Percentiles rank a stretch among this genome's conserved stretches.
These are phyloP conservation scores for Aspergillus chevalieri DNA, from an alignment of 2,329 filamentous ascomycete genomes.

Conservation along the genomic window DNA sequence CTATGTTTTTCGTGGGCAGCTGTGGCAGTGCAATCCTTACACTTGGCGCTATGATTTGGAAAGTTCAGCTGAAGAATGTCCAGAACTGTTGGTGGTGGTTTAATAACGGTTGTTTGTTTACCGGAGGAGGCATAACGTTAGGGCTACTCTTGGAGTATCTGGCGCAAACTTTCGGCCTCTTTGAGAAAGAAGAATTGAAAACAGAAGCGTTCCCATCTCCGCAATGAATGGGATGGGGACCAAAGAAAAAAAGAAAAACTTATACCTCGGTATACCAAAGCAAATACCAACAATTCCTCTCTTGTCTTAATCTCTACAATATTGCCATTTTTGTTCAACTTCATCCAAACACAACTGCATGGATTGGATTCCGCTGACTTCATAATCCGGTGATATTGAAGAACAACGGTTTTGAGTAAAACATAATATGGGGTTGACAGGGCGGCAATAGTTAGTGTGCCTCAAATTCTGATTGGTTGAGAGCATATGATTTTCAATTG, in stretches of 20 bases:
- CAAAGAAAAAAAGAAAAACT: not conserved
- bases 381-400: not conserved
- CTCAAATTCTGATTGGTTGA: not conserved
- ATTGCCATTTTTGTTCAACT: too few species aligned
- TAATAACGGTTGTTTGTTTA: constrained; percentile 56
- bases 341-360: too few species aligned
- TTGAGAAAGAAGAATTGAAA: constrained; percentile 11
- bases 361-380: not conserved
- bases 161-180: constrained; percentile 22
- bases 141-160: constrained; percentile 53
- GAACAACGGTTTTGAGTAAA: not conserved
- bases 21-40: constrained; percentile 53
- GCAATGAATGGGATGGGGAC: not conserved
- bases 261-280: too few species aligned
- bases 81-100: constrained; percentile 62
- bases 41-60: constrained; percentile 54
- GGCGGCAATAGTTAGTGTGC: too few species aligned
- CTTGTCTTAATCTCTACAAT: too few species aligned
- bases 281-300: too few species aligned
- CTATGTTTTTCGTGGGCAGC: constrained; percentile 53
- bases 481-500: not conserved
- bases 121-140: constrained; percentile 53
- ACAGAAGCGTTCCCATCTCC: not conserved
- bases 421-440: too few species aligned
- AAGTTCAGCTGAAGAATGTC: constrained; percentile 52